Conservation (phyloP, 257 asterid species). For the Jaltomata sinuosa region DNA sequence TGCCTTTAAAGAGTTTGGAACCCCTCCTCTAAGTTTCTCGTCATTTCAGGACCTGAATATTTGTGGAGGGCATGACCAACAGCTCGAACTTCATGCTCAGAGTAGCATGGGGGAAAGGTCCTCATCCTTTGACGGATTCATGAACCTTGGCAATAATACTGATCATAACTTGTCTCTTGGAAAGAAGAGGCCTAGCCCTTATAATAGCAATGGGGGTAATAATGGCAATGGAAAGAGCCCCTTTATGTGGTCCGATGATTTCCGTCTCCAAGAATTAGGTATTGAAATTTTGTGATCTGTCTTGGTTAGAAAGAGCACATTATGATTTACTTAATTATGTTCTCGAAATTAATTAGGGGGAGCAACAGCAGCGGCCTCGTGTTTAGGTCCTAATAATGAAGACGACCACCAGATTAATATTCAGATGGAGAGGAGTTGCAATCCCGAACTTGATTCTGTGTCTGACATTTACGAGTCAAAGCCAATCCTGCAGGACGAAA, state of each 20-base stretch:
- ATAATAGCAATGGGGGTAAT: neutral
- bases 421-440: constrained; percentile 31
- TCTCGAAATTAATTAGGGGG: neutral
- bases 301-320: neutral
- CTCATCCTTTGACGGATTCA: constrained; percentile 32
- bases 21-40: constrained; percentile 36
- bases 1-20: constrained; percentile 34
- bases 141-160: constrained; percentile 4
- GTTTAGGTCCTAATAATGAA: constrained; percentile 1
- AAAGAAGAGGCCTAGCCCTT: constrained; percentile 58
- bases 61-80: constrained; percentile 41
- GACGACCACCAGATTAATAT: constrained; percentile 22
- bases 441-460: constrained; percentile 29
- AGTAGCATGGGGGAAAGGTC: constrained; percentile 22
- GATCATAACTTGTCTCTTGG: constrained; percentile 20
- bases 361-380: neutral
- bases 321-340: neutral
- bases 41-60: constrained; percentile 85
- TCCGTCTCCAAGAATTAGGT: constrained; percentile 42
- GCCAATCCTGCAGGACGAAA: constrained; percentile 13
- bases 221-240: constrained; percentile 42
- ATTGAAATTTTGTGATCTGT: neutral
- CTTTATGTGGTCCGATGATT: constrained; percentile 62
- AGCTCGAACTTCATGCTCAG: constrained; percentile 41
- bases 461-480: constrained; percentile 48